phyloP scores from a whole-genome alignment of 441 rosid genomes.

The Euphorbia schlechtendalii region DNA sequence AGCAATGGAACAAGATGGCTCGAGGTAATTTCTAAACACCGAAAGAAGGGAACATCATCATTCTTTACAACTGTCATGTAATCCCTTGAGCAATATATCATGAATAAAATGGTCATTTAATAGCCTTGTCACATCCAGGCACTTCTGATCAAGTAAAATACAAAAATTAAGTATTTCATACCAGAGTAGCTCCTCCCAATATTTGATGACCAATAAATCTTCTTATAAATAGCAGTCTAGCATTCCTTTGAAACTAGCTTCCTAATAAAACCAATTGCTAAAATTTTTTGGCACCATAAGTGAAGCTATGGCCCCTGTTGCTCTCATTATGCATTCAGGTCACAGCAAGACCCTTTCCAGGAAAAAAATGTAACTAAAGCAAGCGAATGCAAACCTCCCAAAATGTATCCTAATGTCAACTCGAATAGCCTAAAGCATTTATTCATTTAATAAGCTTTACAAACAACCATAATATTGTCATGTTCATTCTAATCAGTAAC shows the following conservation, averaged over 20 bases:
- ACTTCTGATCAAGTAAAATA: neutral
- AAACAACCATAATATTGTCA: neutral
- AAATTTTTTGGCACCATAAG: neutral
- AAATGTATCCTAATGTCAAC: neutral
- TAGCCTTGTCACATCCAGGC: neutral
- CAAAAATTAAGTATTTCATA: neutral
- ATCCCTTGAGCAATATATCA: conserved; percentile 5
- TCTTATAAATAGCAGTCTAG: neutral
- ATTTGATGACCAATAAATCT: neutral
- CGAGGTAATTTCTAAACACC: too few species aligned
- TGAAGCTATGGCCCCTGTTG: neutral
- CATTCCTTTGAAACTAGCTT: conserved; percentile 1
- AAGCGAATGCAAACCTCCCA: neutral
- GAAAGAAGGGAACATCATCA: too few species aligned
- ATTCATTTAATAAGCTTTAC: too few species aligned
- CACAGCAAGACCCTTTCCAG: neutral
- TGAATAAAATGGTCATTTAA: neutral
- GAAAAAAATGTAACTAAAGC: neutral
- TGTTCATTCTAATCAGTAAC: conserved; percentile 6
- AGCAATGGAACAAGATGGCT: too few species aligned
- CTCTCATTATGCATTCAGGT: neutral
- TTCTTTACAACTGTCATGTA: conserved; percentile 5
- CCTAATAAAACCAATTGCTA: neutral
- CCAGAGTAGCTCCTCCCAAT: conserved; percentile 1
- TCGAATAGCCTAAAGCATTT: neutral